Base-by-base conservation (phyloP, 495 filamentous ascomycete species). In the Penicillium riverlandense region DNA sequence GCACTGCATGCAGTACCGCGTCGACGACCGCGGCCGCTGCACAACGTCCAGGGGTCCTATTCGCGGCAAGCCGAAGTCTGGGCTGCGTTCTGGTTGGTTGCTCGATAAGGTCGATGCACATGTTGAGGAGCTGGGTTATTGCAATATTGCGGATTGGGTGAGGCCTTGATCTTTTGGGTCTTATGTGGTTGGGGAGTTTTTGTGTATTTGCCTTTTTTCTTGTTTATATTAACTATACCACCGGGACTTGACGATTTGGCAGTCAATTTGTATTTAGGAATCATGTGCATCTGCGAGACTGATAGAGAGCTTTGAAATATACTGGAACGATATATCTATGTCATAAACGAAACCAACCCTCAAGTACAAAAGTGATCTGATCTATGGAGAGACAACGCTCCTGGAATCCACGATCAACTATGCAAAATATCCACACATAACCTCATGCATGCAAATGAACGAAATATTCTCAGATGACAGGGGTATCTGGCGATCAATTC, bases 1-100 rank as follows among this genome's bases (percentile, higher is more conserved):
- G 9, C 47, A 53, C 7, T 74, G 72, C 38, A 38, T 73, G 36
- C 69, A 71, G 45, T 74, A 68, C 37, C 57, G 59, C 6, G 47
- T 66, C 37, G 47, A 55, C 1, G 55, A 52, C 1, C 46, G 58
- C 7, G 47, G 48, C 9, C 67, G 66, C 41, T 61, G 54, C 38
- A 45, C 37, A 11, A 65, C 57, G 5, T 64, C 63, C 0, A 45
- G 41, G 0, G 41, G 47, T 32, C 47, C 48, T 0, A 14, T 53
- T 9, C 38, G 59, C 14, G 62, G 64, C 1, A 35, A 31, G 11
- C 28, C 42, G 12, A 32, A 27, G 8, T 13, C 40, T 2, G 59
- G 58, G 5, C 38, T 51, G 2, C 37, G 39, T 32, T 57, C 59
- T 2, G 64, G 64, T 1, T 59, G 59, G 46, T 57, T 65, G 57